Conservation (phyloP, 169 alveolate genomes). For the Cyclospora cayetanensis region DNA sequence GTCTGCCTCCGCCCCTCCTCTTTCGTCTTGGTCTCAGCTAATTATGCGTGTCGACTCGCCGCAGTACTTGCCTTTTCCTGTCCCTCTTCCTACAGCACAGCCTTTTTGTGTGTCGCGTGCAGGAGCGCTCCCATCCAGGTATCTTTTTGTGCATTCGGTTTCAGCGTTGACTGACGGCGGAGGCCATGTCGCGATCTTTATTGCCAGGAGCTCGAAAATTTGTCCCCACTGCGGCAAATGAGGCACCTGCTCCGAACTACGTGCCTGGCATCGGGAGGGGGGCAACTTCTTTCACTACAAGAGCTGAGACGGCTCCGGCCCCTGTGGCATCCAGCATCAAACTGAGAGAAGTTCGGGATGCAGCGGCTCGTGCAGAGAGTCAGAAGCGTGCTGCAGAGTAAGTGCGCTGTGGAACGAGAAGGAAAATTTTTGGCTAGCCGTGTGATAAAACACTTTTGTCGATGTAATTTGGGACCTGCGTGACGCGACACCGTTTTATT, state of each 20-base stretch:
- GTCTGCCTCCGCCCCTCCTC: background rate
- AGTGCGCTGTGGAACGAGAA: background rate
- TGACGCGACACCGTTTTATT: background rate
- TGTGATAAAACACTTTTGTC: background rate
- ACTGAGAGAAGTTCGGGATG: conserved; percentile 52
- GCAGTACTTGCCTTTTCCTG: conserved; percentile 71
- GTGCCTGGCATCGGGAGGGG: conserved; percentile 73
- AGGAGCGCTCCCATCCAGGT: background rate
- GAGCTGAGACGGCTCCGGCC: conserved; percentile 72
- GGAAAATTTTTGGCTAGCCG: background rate
- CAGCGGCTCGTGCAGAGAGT: conserved; percentile 56
- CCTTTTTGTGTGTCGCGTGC: background rate
- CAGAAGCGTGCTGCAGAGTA: conserved; percentile 32
- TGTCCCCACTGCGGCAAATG: conserved; percentile 57
- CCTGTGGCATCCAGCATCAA: conserved; percentile 16
- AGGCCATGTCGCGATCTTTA: conserved; percentile 31
- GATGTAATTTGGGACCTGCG: background rate
- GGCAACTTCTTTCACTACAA: conserved; percentile 66
- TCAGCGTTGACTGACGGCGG: too few relatives aligned
- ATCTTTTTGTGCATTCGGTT: background rate
- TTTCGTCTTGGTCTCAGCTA: background rate
- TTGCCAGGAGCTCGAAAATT: conserved; percentile 65
- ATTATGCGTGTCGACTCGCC: background rate
- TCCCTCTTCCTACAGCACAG: conserved; percentile 17
- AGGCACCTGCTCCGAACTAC: conserved; percentile 48